Conservation (phyloP, 441 rosid genomes). For the Adansonia rubrostipa region DNA sequence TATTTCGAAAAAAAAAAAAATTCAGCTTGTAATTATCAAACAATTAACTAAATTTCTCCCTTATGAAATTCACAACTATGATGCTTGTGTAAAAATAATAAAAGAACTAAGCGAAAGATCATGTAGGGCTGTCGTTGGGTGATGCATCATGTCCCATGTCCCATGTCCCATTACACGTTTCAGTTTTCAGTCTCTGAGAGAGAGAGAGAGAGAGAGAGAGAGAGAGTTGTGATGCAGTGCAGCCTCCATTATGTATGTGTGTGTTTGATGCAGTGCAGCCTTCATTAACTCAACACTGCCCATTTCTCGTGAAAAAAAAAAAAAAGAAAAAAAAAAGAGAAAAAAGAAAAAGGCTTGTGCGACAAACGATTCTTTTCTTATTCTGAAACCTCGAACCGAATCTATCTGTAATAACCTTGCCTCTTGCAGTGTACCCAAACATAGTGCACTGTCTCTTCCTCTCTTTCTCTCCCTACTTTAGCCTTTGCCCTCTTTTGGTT, state of each 20-base stretch:
- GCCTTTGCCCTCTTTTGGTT: not conserved
- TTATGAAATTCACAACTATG: too few relatives aligned
- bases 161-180: constrained; percentile 29
- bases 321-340: constrained; percentile 7
- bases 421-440: constrained; percentile 24
- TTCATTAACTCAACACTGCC: constrained; percentile 57
- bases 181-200: not conserved
- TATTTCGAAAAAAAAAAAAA: too few relatives aligned
- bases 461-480: not conserved
- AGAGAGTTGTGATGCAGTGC: constrained; percentile 24
- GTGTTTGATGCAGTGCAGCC: constrained; percentile 27
- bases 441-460: not conserved
- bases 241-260: constrained; percentile 41
- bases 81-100: too few relatives aligned
- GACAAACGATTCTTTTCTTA: constrained; percentile 24
- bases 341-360: constrained; percentile 26
- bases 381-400: constrained; percentile 32
- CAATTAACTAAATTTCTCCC: too few relatives aligned
- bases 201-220: not conserved
- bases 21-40: too few relatives aligned
- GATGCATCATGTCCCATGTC: constrained; percentile 9
- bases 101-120: not conserved
- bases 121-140: not conserved
- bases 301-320: constrained; percentile 55
- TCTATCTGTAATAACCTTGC: not conserved